These are phyloP conservation scores for Penicillium crustosum DNA, from an alignment of 2,329 filamentous ascomycete species.

Conservation along the genomic window DNA sequence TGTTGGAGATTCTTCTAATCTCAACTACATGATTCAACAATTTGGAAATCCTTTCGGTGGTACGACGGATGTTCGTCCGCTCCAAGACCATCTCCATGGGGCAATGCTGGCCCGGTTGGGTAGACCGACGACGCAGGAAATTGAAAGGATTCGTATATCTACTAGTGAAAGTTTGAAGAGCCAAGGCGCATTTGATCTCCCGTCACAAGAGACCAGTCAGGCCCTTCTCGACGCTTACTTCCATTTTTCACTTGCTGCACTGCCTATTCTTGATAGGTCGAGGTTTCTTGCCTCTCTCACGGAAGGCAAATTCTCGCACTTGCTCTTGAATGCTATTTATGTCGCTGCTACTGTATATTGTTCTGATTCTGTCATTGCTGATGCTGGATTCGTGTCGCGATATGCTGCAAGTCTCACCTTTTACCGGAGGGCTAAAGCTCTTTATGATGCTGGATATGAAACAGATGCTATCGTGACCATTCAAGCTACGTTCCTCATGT, in stretches of 20 bases:
- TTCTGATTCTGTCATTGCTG: slow-evolving; percentile 18
- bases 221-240: slow-evolving; percentile 27
- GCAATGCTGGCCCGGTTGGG: slow-evolving; percentile 20
- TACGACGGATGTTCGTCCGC: slow-evolving; percentile 9
- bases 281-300: slow-evolving; percentile 18
- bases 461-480: slow-evolving; percentile 23
- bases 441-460: slow-evolving; percentile 32
- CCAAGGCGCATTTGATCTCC: slow-evolving; percentile 23
- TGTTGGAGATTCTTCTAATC: slow-evolving; percentile 26
- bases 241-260: slow-evolving; percentile 14
- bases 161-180: slow-evolving; percentile 2
- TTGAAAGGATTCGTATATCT: slow-evolving; percentile 9
- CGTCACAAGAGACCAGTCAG: slow-evolving; percentile 11
- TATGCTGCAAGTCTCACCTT: slow-evolving; percentile 26
- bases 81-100: slow-evolving; percentile 22
- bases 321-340: slow-evolving; percentile 27
- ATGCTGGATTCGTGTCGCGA: slow-evolving; percentile 23
- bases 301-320: slow-evolving; percentile 15
- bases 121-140: slow-evolving; percentile 10
- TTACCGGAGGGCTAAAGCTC: slow-evolving; percentile 26
- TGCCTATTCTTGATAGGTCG: slow-evolving; percentile 24
- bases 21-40: slow-evolving; percentile 27
- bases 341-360: slow-evolving; percentile 23
- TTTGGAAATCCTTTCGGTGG: slow-evolving; percentile 25
- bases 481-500: slow-evolving; percentile 25